Evolutionary conservation across 768 basidiomycete genomes (phyloP), one percentile per base, ranked within the genome.

Genomic region (Lyophyllum decastes): DNA sequence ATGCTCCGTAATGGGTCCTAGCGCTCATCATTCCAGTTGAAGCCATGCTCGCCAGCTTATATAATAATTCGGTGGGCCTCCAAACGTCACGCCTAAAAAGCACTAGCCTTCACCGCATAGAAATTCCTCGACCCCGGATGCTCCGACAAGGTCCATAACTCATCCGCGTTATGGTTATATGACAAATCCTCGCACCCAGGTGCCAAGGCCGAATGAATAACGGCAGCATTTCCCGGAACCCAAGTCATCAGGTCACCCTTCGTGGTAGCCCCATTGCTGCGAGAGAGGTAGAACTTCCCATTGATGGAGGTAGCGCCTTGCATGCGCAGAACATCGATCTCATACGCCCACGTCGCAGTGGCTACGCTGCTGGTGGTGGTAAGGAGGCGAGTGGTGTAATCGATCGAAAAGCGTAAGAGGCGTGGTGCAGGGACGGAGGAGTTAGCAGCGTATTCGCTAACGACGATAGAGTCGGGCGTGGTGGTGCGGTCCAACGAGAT

Each of bases 341-440:
- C 41, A 50, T 56, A 60, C n/a, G 59, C 59, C 59, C 59, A 60
- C 11, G 55, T 53, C n/a, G 59, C 59, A 24, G 59, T 60, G 24
- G 59, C 59, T 2, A 60, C 59, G 19, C 40, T 40, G 30, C 46
- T 57, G 21, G 55, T 56, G 7, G 59, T 52, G 14, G 43, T 49
- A 26, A 60, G 59, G 19, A 52, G 55, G 38, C 59, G 59, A 6
- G 54, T 60, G 26, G 59, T 60, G 22, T 52, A 56, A 33, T 61
- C 59, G 7, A 61, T 61, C 6, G 50, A 49, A 55, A 61, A 61
- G 12, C 59, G 59, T 30, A 61, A 24, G 17, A 61, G 40, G n/a
- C 59, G 55, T 16, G 59, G 33, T 25, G 54, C 27, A 14, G 59
- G 55, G 30, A 49, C 59, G 8, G 55, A 53, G 17, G 24, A 12